Evolutionary conservation across 257 asterid species (phyloP), one percentile per base, ranked within the genome.

Genomic region (Anisodus tanguticus): DNA sequence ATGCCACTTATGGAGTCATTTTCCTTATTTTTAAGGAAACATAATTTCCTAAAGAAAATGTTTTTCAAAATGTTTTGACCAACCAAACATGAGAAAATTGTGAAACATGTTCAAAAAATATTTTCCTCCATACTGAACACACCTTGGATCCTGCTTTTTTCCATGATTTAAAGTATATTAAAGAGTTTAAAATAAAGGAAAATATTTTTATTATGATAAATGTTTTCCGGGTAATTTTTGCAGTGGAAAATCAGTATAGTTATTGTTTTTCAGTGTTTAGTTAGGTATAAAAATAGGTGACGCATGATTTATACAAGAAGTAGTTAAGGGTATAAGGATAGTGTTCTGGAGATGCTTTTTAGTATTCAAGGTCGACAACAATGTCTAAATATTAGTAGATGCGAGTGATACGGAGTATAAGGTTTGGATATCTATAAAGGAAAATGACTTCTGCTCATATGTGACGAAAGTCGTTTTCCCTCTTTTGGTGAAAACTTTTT

Each of bases 251-350:
- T 43, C 55, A 43, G 53, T 43, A 35, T 41, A 3, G 43, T 1
- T 70, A 47, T 45, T 45, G 12, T n/a, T 45, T 71, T 72, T n/a
- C 58, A 9, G 6, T 19, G 59, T 72, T n/a, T n/a, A 10, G 4
- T 72, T 72, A 45, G 10, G 79, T 71, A 19, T 70, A n/a, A 17
- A 43, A 71, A 41, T 71, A 71, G 57, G 39, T 71, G 58, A 45
- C 0, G 4, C 2, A 19, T 72, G n/a, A 9, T 43, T 49, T 80
- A 84, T 54, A 66, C 63, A 9, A 71, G 39, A 35, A 67, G 86
- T 83, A 60, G 6, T 9, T n/a, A 9, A 54, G 43, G 51, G 43
- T 67, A 12, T 43, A 70, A 43, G 79, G 55, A 41, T 70, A 70
- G 16, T 41, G 8, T 41, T 70, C 8, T 17, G 31, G 79, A 70